Conservation (phyloP, 2,329 filamentous ascomycete species). For the Zalaria obscura region DNA sequence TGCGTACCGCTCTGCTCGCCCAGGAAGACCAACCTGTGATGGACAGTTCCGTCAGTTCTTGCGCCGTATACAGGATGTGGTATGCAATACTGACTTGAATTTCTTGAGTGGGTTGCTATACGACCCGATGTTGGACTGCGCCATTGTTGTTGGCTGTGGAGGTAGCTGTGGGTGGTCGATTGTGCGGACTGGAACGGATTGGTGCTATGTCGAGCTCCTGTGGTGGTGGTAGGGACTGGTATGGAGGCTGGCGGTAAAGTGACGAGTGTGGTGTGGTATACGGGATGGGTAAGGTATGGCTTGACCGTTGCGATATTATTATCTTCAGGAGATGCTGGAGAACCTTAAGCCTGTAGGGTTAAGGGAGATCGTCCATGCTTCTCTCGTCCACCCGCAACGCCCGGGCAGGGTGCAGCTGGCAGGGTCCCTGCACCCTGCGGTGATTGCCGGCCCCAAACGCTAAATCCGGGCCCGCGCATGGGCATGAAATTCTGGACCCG, state of each 20-base stretch:
- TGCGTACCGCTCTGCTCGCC: constrained; percentile 93
- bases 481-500: too few species aligned
- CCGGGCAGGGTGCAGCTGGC: too few species aligned
- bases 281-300: background rate
- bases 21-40: constrained; percentile 74
- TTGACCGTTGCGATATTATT: too few species aligned
- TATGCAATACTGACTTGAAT: constrained; percentile 67
- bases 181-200: background rate
- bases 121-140: constrained; percentile 25
- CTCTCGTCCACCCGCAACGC: too few species aligned
- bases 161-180: background rate
- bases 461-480: too few species aligned
- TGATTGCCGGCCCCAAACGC: too few species aligned
- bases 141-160: background rate
- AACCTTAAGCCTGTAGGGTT: too few species aligned
- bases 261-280: background rate
- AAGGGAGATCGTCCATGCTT: too few species aligned
- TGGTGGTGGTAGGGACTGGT: background rate
- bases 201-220: too few species aligned
- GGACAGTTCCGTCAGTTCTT: constrained; percentile 1
- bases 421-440: too few species aligned
- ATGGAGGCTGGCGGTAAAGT: background rate
- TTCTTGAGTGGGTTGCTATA: constrained; percentile 99
- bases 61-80: background rate
- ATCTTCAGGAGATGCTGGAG: too few species aligned